Evolutionary conservation across 1,284 basidiomycete genomes (phyloP), one percentile per base, ranked within the genome.

Genomic region (Spongispora temasekensis): DNA sequence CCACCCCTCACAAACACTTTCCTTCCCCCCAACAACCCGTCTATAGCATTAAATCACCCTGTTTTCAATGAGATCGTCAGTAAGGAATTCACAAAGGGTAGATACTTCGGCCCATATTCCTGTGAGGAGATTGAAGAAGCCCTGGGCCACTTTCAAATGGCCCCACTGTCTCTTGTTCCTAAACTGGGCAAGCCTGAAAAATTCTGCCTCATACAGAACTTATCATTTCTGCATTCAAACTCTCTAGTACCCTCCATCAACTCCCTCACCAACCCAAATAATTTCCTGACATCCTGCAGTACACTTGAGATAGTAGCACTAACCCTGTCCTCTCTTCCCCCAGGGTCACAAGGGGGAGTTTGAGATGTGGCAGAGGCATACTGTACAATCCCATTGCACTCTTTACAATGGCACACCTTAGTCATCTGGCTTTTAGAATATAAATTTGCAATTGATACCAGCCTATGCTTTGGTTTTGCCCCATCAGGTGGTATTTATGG

Each of bases 391-490:
- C 61, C 54, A 0, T 7, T 63, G 0, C 65, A n/a, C n/a, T n/a
- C n/a, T n/a, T n/a, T n/a, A n/a, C n/a, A n/a, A n/a, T n/a, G n/a
- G n/a, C n/a, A n/a, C 4, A 53, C 15, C 1, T 2, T 57, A 3
- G 46, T 61, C 5, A 34, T 64, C 0, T 5, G 17, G 0, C 2
- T 62, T 3, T 54, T 50, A 1, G 57, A 63, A 0, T 15, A 1
- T 13, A 1, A 31, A 1, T 63, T 61, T 19, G 55, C 57, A 2
- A 17, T 67, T 2, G 58, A 65, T 27, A 65, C 61, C 4, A 3
- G 35, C 0, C 0, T 51, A 0, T 66, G 66, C 7, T 81, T 82
- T 57, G 76, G 79, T 0, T 61, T 73, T 0, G n/a, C n/a, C n/a
- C n/a, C n/a, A n/a, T n/a, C n/a, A n/a, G n/a, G n/a, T n/a, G n/a